A percentile compares a stretch with the other conserved stretches of the same genome.
Evolutionary conservation across 2,329 filamentous ascomycete genomes (phyloP).

Genomic region (Pseudogymnoascus sp.): DNA sequence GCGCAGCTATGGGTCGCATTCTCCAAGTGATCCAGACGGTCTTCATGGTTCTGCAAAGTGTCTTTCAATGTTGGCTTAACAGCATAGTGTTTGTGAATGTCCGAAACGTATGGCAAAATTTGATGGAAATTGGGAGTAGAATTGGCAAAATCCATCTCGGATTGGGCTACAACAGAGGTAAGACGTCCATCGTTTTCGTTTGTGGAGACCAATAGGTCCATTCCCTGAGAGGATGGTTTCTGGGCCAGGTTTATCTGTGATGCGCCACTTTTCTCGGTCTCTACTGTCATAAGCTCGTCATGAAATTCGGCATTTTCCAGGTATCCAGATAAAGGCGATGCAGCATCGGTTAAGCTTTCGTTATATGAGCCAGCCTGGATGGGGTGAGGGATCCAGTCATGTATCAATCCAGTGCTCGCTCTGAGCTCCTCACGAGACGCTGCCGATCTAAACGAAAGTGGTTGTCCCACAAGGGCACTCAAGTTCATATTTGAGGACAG

Average conservation of each 20-base stretch:
- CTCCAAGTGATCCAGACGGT: constrained; percentile 60
- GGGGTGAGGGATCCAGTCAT: constrained; percentile 7
- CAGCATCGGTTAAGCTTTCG: constrained; percentile 9
- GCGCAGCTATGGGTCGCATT: constrained; percentile 53
- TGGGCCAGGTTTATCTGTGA: not conserved
- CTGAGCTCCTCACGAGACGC: not conserved
- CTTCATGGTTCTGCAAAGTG: constrained; percentile 51
- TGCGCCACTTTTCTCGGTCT: not conserved
- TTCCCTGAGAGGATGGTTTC: not conserved
- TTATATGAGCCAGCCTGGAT: constrained; percentile 14
- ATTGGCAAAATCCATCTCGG: not conserved
- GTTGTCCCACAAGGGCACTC: constrained; percentile 20
- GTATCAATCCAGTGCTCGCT: not conserved
- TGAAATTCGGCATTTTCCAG: constrained; percentile 1
- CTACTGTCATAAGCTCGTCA: not conserved
- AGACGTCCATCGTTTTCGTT: not conserved
- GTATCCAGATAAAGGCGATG: not conserved
- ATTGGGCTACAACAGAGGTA: not conserved
- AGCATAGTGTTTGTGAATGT: constrained; percentile 8
- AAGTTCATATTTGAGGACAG: constrained; percentile 27
- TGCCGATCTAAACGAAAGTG: constrained; percentile 14
- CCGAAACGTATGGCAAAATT: constrained; percentile 9
- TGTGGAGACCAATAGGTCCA: not conserved
- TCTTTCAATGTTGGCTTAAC: constrained; percentile 8
- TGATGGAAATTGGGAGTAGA: not conserved